Evolutionary conservation across 352 stramenopile species (phyloP).

Genomic region (Phytophthora pinifolia): DNA sequence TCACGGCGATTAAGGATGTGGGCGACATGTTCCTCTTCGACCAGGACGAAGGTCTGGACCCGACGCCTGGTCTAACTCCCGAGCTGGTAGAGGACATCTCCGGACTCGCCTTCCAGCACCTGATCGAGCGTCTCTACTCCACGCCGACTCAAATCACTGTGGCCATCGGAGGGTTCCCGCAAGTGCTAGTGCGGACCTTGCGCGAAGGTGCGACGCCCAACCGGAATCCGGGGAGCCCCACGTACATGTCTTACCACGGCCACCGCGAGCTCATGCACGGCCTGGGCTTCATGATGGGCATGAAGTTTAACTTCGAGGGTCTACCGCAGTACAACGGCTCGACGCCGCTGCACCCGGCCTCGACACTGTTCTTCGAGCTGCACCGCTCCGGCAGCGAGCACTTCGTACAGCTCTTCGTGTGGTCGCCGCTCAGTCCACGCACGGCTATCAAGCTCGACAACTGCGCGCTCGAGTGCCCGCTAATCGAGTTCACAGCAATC

Average conservation of each 20-base stretch:
- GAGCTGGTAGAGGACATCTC: conserved; percentile 51
- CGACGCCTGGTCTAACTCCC: conserved; percentile 45
- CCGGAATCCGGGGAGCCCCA: conserved; percentile 39
- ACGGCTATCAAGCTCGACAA: conserved; percentile 60
- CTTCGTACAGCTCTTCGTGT: conserved; percentile 71
- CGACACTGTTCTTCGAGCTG: conserved; percentile 79
- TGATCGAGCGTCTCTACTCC: conserved; percentile 75
- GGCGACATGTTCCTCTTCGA: conserved; percentile 79
- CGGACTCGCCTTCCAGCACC: conserved; percentile 66
- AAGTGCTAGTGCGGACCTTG: conserved; percentile 65
- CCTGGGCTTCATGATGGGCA: conserved; percentile 76
- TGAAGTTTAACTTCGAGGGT: conserved; percentile 75
- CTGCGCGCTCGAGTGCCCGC: conserved; percentile 57
- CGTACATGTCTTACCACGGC: conserved; percentile 81
- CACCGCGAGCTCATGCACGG: conserved; percentile 82
- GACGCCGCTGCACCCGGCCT: conserved; percentile 62
- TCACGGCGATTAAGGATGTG: conserved; percentile 73
- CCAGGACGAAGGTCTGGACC: conserved; percentile 50
- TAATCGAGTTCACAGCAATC: conserved; percentile 55
- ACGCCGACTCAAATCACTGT: conserved; percentile 67
- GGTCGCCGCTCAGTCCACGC: conserved; percentile 57
- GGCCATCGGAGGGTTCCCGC: conserved; percentile 64
- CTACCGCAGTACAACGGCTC: conserved; percentile 66
- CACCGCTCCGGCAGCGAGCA: conserved; percentile 40
- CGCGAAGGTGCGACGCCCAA: conserved; percentile 38